These are phyloP conservation scores for Solanum dulcamara DNA, from an alignment of 257 asterid genomes.

Conservation along the genomic window DNA sequence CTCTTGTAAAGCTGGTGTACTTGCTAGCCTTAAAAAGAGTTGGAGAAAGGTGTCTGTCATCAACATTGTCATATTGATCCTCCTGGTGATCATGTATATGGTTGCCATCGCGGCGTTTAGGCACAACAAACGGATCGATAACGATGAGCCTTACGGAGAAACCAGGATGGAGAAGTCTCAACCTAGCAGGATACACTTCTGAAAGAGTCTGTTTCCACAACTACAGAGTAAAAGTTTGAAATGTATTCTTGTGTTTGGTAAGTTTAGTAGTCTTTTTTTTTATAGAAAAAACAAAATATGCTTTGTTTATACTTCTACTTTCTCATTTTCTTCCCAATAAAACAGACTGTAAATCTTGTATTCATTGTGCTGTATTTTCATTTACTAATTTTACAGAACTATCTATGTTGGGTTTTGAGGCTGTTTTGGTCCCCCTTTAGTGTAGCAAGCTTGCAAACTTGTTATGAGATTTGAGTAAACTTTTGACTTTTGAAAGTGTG, in stretches of 20 bases:
- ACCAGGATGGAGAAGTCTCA: conserved; percentile 81
- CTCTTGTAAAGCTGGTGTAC: conserved; percentile 85
- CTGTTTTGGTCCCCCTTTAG: neutral
- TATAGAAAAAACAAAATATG: no score
- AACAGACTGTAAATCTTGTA: neutral
- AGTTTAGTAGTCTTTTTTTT: neutral
- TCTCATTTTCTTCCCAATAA: neutral
- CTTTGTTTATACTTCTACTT: neutral
- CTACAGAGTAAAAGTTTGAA: neutral
- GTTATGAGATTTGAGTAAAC: neutral
- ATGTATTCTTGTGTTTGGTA: neutral
- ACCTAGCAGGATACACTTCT: conserved; percentile 80
- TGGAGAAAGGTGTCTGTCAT: conserved; percentile 81
- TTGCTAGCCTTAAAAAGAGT: conserved; percentile 72
- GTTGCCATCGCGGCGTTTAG: conserved; percentile 62
- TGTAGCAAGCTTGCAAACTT: neutral
- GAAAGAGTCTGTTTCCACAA: conserved; percentile 16
- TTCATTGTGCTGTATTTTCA: neutral
- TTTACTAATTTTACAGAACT: neutral
- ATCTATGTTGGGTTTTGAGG: neutral
- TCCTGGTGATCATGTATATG: conserved; percentile 51
- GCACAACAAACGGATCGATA: conserved; percentile 57
- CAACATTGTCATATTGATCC: conserved; percentile 51
- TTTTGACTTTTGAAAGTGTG: neutral
- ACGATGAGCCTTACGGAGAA: conserved; percentile 62